Percentiles rank a stretch among this genome's conserved stretches.
phyloP scores from a whole-genome alignment of 1,284 basidiomycete genomes.

The Ganoderma lucidum region DNA sequence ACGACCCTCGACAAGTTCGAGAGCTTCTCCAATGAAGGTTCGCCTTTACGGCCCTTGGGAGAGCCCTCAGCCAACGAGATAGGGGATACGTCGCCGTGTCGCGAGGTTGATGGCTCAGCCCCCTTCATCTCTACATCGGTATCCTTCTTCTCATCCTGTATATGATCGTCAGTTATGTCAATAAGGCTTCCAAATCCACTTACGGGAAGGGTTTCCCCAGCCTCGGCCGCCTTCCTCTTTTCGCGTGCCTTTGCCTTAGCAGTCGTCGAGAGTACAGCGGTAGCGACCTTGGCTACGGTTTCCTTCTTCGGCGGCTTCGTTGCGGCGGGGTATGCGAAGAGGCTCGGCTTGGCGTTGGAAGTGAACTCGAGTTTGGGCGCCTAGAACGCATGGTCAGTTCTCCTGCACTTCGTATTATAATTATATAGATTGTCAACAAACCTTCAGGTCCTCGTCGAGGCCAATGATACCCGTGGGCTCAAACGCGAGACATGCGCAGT shows the following conservation, averaged over 20 bases:
- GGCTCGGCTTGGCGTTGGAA: slow-evolving; percentile 87
- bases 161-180: slow-evolving; percentile 38
- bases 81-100: slow-evolving; percentile 64
- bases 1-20: slow-evolving; percentile 95
- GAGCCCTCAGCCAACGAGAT: slow-evolving; percentile 57
- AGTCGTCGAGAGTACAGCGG: slow-evolving; percentile 94
- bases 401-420: background rate
- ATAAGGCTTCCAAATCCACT: slow-evolving; percentile 39
- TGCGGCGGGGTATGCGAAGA: slow-evolving; percentile 89
- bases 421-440: background rate
- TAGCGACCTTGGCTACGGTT: slow-evolving; percentile 87
- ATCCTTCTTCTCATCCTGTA: slow-evolving; percentile 64
- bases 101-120: slow-evolving; percentile 55
- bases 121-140: slow-evolving; percentile 79
- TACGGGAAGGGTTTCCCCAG: slow-evolving; percentile 86
- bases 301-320: slow-evolving; percentile 92
- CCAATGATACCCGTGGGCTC: slow-evolving; percentile 95
- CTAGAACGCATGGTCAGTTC: slow-evolving; percentile 46
- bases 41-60: slow-evolving; percentile 61
- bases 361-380: slow-evolving; percentile 91
- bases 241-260: slow-evolving; percentile 93
- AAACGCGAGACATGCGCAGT: slow-evolving; percentile 91
- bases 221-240: slow-evolving; percentile 85
- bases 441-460: slow-evolving; percentile 82
- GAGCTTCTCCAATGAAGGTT: slow-evolving; percentile 81